These are phyloP conservation scores for Clitoria ternatea DNA, from an alignment of 306 rosid species.

Conservation along the genomic window DNA sequence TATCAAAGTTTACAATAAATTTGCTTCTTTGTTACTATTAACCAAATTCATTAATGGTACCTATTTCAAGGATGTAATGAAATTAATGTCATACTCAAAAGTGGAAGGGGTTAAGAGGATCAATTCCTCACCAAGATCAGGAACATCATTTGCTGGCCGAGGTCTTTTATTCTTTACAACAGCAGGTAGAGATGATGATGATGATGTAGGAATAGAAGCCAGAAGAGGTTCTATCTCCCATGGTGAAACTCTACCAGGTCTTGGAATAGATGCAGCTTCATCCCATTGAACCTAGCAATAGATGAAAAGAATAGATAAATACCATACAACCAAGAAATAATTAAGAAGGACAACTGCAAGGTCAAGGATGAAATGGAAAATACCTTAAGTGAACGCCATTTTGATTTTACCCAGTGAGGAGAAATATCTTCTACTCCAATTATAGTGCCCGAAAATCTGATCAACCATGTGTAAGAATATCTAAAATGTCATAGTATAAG, in stretches of 20 bases:
- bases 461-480: slow-evolving; percentile 22
- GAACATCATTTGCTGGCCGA: slow-evolving; percentile 55
- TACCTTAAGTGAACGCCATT: slow-evolving; percentile 90
- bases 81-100: not conserved
- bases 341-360: not conserved
- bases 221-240: slow-evolving; percentile 89
- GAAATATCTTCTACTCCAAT: slow-evolving; percentile 77
- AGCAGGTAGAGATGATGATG: slow-evolving; percentile 39
- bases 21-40: not conserved
- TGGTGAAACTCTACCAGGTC: slow-evolving; percentile 89
- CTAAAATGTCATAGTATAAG: slow-evolving; percentile 6
- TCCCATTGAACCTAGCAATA: slow-evolving; percentile 90
- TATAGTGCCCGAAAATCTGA: slow-evolving; percentile 89
- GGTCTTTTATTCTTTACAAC: slow-evolving; percentile 68
- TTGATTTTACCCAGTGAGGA: slow-evolving; percentile 67
- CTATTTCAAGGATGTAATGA: not conserved
- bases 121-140: slow-evolving; percentile 44
- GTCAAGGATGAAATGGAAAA: slow-evolving; percentile 16
- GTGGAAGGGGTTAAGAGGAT: not conserved
- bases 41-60: not conserved
- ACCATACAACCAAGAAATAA: not conserved
- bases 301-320: slow-evolving; percentile 17
- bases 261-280: slow-evolving; percentile 64
- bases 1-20: not conserved
- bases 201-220: slow-evolving; percentile 42